A percentile compares a stretch with the other conserved stretches of the same genome.
Conservation (phyloP, 2,329 filamentous ascomycete genomes). For the Thermoascus crustaceus region DNA sequence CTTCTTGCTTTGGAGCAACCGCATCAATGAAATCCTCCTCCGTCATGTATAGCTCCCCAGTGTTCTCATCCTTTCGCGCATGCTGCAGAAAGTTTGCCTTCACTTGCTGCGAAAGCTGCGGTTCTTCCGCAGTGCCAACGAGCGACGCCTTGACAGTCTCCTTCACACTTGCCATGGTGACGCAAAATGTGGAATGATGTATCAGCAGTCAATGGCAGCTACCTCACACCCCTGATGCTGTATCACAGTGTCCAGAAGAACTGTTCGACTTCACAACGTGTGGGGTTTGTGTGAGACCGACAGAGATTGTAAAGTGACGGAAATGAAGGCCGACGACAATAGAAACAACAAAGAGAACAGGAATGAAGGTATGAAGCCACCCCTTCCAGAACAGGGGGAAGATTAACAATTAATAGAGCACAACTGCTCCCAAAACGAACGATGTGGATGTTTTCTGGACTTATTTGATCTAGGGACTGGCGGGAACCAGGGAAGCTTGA, state of each 20-base stretch:
- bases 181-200: not conserved
- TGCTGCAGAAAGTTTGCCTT: constrained; percentile 68
- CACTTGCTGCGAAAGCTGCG: constrained; percentile 64
- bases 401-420: not conserved
- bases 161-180: constrained; percentile 46
- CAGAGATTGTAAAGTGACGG: not conserved
- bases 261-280: not conserved
- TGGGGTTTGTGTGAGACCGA: no score
- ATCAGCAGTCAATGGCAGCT: not conserved
- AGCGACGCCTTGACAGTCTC: constrained; percentile 73
- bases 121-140: constrained; percentile 52
- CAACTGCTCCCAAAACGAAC: not conserved
- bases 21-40: constrained; percentile 85
- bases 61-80: constrained; percentile 65
- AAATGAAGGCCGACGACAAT: not conserved
- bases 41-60: constrained; percentile 71
- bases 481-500: constrained; percentile 1
- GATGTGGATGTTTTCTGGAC: not conserved
- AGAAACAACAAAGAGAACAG: not conserved
- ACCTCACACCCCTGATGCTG: not conserved
- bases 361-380: not conserved
- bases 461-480: not conserved
- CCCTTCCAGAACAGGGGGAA: not conserved
- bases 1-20: constrained; percentile 75
- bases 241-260: not conserved